Evolutionary conservation across 2,329 filamentous ascomycete genomes (phyloP).

Genomic region (Diaporthe destruens): DNA sequence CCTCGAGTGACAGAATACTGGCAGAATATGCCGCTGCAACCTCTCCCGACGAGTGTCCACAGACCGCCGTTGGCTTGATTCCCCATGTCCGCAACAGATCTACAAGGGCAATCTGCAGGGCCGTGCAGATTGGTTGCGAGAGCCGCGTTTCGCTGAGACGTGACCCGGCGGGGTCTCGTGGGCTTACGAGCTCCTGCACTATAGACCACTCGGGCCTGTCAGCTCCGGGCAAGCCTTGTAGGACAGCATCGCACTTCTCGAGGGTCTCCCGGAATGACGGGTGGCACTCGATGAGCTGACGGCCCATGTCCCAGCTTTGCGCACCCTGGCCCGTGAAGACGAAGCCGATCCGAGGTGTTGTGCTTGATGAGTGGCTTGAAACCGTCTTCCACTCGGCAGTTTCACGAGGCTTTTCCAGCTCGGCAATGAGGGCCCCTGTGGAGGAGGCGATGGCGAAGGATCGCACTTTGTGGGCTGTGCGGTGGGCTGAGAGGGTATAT

Average conservation of each 20-base stretch:
- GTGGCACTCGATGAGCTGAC: slow-evolving; percentile 14
- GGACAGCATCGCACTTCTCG: not conserved
- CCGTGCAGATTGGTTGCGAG: slow-evolving; percentile 50
- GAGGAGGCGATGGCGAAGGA: slow-evolving; percentile 20
- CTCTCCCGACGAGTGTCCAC: slow-evolving; percentile 47
- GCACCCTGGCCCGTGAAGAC: slow-evolving; percentile 53
- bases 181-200: slow-evolving; percentile 1
- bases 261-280: not conserved
- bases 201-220: slow-evolving; percentile 35
- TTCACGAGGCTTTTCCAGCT: not conserved
- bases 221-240: not conserved
- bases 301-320: slow-evolving; percentile 51
- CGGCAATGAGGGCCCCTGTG: not conserved
- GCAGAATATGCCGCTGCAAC: slow-evolving; percentile 25
- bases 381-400: slow-evolving; percentile 20
- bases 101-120: slow-evolving; percentile 54
- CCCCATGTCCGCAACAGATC: slow-evolving; percentile 48
- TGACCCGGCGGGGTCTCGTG: not conserved
- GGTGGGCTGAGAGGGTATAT: slow-evolving; percentile 43
- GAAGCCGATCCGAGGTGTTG: slow-evolving; percentile 13
- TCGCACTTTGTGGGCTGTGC: slow-evolving; percentile 42
- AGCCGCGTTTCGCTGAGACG: slow-evolving; percentile 36
- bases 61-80: slow-evolving; percentile 44
- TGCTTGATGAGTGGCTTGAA: not conserved
- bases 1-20: not conserved